phyloP scores from a whole-genome alignment of 2,329 filamentous ascomycete species.

The Penicillium sp. region DNA sequence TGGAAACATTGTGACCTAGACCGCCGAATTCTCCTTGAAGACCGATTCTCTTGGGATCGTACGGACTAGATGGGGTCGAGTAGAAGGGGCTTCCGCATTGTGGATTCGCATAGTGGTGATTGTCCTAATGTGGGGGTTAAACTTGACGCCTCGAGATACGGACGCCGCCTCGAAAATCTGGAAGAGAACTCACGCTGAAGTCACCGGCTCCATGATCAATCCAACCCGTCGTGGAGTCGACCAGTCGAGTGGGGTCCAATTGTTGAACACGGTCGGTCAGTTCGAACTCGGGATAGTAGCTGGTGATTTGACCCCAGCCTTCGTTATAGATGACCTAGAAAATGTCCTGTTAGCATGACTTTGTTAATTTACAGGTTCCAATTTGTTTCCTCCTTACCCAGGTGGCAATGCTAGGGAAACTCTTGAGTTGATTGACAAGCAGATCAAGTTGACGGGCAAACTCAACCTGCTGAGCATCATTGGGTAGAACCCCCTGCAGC shows the following conservation, averaged over 20 bases:
- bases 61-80: constrained; percentile 51
- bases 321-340: constrained; percentile 63
- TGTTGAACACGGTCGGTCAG: constrained; percentile 51
- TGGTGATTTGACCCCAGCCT: constrained; percentile 59
- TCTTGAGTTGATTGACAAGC: constrained; percentile 58
- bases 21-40: constrained; percentile 69
- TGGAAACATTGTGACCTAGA: constrained; percentile 59
- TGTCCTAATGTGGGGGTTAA: constrained; percentile 44
- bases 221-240: constrained; percentile 62
- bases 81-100: constrained; percentile 67
- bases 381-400: constrained; percentile 45
- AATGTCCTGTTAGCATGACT: background rate
- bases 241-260: constrained; percentile 58
- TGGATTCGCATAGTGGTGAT: constrained; percentile 65
- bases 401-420: constrained; percentile 58
- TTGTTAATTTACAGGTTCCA: background rate
- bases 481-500: constrained; percentile 34
- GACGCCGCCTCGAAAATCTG: too few relatives aligned
- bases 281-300: constrained; percentile 50
- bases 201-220: constrained; percentile 63
- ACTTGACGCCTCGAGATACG: too few relatives aligned
- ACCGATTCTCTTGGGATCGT: constrained; percentile 55
- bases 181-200: constrained; percentile 38
- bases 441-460: constrained; percentile 59
- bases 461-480: constrained; percentile 53